These are phyloP conservation scores for Sporobolus alterniflorus DNA, from an alignment of 202 grass and related monocot genomes.

Conservation along the genomic window DNA sequence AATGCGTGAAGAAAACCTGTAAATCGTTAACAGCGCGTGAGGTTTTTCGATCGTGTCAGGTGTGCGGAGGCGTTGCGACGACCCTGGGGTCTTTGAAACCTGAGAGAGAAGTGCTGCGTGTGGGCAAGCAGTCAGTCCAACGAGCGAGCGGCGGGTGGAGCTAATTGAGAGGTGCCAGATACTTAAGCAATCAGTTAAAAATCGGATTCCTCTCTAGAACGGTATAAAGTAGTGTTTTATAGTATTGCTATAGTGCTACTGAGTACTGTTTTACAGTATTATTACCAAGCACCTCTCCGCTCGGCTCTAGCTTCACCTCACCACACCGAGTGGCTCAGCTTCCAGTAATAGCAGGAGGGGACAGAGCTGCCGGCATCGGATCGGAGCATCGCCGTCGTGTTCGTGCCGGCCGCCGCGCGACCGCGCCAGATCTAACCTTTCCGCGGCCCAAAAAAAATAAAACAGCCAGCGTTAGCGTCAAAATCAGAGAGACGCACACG, in stretches of 20 bases:
- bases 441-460: not conserved
- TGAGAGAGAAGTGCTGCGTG: not conserved
- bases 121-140: not conserved
- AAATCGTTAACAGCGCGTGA: not conserved
- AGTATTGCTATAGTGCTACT: too few species aligned
- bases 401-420: not conserved
- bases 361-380: not conserved
- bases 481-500: slow-evolving; percentile 15
- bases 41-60: not conserved
- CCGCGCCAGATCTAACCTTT: slow-evolving; percentile 20
- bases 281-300: too few species aligned
- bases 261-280: too few species aligned
- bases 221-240: too few species aligned
- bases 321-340: not conserved
- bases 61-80: not conserved
- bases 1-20: not conserved
- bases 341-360: not conserved
- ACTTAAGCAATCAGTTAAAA: too few species aligned
- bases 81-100: not conserved
- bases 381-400: not conserved
- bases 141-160: too few species aligned
- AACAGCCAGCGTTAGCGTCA: not conserved
- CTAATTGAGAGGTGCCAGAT: too few species aligned
- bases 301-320: too few species aligned
- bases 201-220: too few species aligned